Evolutionary conservation across 2,329 filamentous ascomycete species (phyloP), one percentile per base, ranked within the genome.

Genomic region (Coleophoma cylindrospora): DNA sequence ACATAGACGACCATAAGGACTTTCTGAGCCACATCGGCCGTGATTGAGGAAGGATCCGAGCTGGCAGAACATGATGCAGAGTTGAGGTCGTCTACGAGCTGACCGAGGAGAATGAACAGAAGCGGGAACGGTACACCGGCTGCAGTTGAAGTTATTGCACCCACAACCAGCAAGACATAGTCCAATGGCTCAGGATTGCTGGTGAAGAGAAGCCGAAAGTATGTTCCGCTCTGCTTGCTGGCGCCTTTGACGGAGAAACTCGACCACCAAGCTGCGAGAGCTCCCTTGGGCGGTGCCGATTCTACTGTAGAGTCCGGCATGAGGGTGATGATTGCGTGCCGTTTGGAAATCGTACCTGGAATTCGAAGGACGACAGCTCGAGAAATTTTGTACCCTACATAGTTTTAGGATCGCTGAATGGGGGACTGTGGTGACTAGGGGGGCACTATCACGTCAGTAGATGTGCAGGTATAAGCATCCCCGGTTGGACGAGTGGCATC

Each of bases 1-100:
- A 88, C 74, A 61, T 84, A 85, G 13, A 85, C 75, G 19, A 87
- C 70, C 44, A 77, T 57, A 61, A 86, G 64, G 37, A 89, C 77
- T 59, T 81, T 84, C 37, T 32, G 48, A 27, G 51, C 51, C 48
- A 60, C 49, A 13, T 36, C 51, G 19, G 46, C 33, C 7, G 51
- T 45, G 11, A 37, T 27, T 2, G 43, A 38, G 14, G 50, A 48
- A 10, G 43, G 37, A 11, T 43, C 40, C 14, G 48, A 34, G n/a
- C 46, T 48, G 13, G 47, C 45, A 13, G 19, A 32, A 48, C 56
- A 60, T n/a, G 77, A 75, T 17, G 77, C 76, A 12, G 68, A 65
- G 59, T 83, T 84, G 60, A 86, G 71, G 54, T 83, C 73, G 58
- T 86, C 80, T 52, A 86, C 70, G 10, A 86, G 74, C 63, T 85